Conservation (phyloP, 176 grass and related monocot genomes). For the Zea luxurians region DNA sequence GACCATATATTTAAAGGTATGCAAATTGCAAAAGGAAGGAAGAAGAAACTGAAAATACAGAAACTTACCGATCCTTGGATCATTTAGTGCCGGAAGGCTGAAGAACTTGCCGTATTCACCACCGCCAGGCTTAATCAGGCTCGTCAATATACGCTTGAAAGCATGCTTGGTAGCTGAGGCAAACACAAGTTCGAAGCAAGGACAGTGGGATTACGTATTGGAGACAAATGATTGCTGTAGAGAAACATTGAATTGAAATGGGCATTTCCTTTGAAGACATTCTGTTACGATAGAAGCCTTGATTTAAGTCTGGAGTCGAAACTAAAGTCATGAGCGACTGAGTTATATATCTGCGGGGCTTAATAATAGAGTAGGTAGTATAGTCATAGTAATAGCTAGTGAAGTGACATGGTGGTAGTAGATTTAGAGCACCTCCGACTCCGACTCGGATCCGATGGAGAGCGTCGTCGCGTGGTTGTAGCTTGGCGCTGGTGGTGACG, state of each 20-base stretch:
- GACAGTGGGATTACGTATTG: not conserved
- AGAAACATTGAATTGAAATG: not conserved
- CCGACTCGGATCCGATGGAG: not conserved
- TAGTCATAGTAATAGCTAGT: no score
- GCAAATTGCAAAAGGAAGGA: not conserved
- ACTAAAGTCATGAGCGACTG: no score
- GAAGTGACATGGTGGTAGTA: not conserved
- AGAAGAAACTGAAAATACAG: slow-evolving; percentile 1
- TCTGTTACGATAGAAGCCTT: not conserved
- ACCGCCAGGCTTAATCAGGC: slow-evolving; percentile 64
- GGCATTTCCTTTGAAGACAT: not conserved
- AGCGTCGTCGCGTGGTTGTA: not conserved
- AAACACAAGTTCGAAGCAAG: not conserved
- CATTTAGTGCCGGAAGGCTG: slow-evolving; percentile 69
- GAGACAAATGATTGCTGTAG: not conserved
- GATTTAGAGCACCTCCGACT: not conserved
- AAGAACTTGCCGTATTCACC: slow-evolving; percentile 80
- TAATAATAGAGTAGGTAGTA: no score
- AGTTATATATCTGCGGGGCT: no score
- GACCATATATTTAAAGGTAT: not conserved
- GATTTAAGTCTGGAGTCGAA: no score
- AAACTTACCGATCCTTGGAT: slow-evolving; percentile 74
- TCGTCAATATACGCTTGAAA: slow-evolving; percentile 57
- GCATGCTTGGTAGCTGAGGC: slow-evolving; percentile 28
- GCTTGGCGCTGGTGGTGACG: not conserved